Conservation (phyloP, 2,329 filamentous ascomycete species). For the Cladosporium sp. region DNA sequence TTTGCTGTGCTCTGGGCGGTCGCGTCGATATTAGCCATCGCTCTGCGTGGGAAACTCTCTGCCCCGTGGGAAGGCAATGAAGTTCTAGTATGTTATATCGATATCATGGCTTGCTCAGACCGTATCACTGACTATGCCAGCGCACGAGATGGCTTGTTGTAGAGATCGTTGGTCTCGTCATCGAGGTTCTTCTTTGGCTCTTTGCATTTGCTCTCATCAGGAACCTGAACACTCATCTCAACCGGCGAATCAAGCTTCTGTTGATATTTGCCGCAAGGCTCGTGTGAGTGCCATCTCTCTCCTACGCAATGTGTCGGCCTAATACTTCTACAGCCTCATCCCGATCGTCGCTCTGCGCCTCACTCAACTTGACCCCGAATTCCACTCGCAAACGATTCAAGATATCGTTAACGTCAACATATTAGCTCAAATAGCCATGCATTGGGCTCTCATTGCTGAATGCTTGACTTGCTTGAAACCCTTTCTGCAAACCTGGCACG, state of each 20-base stretch:
- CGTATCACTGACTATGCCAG: not conserved
- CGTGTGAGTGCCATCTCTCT: not conserved
- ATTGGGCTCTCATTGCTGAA: not conserved
- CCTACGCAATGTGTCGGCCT: not conserved
- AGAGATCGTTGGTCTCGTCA: not conserved
- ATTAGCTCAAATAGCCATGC: not conserved
- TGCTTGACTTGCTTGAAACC: slow-evolving; percentile 2
- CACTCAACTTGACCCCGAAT: not conserved
- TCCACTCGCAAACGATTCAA: not conserved
- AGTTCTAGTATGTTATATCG: not conserved
- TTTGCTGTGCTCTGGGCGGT: not conserved
- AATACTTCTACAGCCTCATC: not conserved
- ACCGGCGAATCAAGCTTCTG: not conserved
- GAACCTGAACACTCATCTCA: not conserved
- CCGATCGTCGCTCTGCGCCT: not conserved
- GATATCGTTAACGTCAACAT: not conserved
- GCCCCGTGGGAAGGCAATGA: not conserved
- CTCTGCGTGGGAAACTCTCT: not conserved
- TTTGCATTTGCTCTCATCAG: not conserved
- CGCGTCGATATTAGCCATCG: not conserved
- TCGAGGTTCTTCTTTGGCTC: not conserved
- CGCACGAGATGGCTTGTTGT: not conserved
- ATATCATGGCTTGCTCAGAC: no score
- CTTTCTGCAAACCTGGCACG: slow-evolving; percentile 1
- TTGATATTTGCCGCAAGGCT: not conserved